phyloP scores from a whole-genome alignment of 306 rosid species.

The Cyamopsis tetragonoloba region DNA sequence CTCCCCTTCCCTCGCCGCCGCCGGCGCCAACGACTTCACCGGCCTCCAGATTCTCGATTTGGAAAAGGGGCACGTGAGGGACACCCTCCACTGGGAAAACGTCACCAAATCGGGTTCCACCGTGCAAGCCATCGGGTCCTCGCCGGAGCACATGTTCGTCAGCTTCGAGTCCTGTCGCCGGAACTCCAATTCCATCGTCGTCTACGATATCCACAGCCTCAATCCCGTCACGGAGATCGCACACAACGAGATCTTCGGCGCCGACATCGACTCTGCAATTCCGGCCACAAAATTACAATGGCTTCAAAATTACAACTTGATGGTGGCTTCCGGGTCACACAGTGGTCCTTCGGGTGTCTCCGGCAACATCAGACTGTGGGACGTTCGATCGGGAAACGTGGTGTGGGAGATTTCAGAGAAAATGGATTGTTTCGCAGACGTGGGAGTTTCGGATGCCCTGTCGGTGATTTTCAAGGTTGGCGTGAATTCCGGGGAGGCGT shows the following conservation, averaged over 20 bases:
- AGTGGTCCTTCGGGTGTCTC: conserved; percentile 87
- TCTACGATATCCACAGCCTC: conserved; percentile 57
- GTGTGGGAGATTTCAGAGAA: conserved; percentile 76
- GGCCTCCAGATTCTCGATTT: conserved; percentile 82
- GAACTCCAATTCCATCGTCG: conserved; percentile 78
- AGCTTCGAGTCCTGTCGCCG: conserved; percentile 85
- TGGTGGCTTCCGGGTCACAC: conserved; percentile 93
- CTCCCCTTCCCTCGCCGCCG: conserved; percentile 61
- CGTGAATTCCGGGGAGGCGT: conserved; percentile 67
- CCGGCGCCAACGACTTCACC: conserved; percentile 91
- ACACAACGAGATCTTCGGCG: conserved; percentile 80
- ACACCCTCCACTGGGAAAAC: conserved; percentile 76
- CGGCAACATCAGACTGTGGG: conserved; percentile 82
- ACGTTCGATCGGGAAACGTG: conserved; percentile 53
- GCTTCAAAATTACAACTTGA: conserved; percentile 48
- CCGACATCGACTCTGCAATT: conserved; percentile 72
- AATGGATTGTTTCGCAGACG: conserved; percentile 78
- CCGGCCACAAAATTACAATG: conserved; percentile 84
- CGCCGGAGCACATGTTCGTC: conserved; percentile 52
- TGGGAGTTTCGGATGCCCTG: conserved; percentile 59
- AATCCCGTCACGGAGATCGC: conserved; percentile 48
- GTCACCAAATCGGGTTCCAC: conserved; percentile 80
- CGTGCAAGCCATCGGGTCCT: conserved; percentile 80
- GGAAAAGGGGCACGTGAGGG: conserved; percentile 40
- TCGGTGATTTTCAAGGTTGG: conserved; percentile 78